Percentiles rank a stretch among this genome's conserved stretches.
Conservation (phyloP, 2,329 filamentous ascomycete genomes). For the Fusarium miscanthi region DNA sequence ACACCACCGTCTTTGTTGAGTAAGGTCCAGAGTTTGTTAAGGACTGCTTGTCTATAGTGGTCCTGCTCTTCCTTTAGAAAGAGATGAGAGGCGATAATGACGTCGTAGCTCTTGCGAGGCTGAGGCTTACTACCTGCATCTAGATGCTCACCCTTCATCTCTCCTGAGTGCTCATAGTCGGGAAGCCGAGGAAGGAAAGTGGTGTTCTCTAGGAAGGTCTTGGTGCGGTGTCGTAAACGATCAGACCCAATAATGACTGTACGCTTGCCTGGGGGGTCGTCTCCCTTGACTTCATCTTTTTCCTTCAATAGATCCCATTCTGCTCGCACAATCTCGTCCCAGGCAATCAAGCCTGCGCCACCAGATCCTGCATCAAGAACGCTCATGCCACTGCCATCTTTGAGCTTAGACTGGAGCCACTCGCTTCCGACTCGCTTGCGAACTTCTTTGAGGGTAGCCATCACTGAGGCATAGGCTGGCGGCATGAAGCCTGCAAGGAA, state of each 20-base stretch:
- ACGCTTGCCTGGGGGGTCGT: conserved; percentile 73
- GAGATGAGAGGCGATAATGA: conserved; percentile 89
- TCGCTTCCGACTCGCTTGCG: conserved; percentile 76
- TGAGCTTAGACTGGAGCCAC: conserved; percentile 75
- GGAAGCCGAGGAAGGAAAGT: conserved; percentile 93
- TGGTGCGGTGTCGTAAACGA: conserved; percentile 78
- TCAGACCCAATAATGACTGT: conserved; percentile 85
- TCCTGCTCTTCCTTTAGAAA: conserved; percentile 81
- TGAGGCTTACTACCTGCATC: conserved; percentile 67
- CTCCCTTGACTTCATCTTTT: conserved; percentile 55
- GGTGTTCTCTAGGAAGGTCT: conserved; percentile 84
- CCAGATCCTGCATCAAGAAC: conserved; percentile 81
- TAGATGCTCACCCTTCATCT: conserved; percentile 68
- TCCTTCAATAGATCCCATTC: conserved; percentile 81
- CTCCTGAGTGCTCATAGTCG: conserved; percentile 77
- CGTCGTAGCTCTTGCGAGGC: conserved; percentile 82
- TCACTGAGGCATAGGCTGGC: conserved; percentile 74
- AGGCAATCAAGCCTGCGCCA: conserved; percentile 79
- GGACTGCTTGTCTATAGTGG: conserved; percentile 78
- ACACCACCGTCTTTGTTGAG: conserved; percentile 87
- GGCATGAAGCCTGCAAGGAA: conserved; percentile 78
- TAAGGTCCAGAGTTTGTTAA: conserved; percentile 91
- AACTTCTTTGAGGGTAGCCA: conserved; percentile 77
- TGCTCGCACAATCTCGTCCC: conserved; percentile 80
- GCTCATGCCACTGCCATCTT: conserved; percentile 65